These are phyloP conservation scores for Pseudogymnoascus sp. DNA, from an alignment of 2,329 filamentous ascomycete species.

Conservation along the genomic window DNA sequence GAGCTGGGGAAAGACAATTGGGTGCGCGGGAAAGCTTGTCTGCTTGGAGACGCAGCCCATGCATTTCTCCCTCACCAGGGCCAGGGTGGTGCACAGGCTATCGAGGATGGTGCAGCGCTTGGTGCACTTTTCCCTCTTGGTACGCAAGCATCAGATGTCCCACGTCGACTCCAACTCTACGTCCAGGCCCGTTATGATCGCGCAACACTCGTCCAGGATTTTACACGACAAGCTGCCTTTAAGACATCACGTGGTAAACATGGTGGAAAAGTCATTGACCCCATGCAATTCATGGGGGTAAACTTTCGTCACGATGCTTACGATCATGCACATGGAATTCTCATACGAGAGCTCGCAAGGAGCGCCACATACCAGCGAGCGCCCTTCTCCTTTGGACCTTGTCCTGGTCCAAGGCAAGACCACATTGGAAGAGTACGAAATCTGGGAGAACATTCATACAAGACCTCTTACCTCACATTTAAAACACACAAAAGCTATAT, in stretches of 20 bases:
- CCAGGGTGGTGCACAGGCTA: slow-evolving; percentile 49
- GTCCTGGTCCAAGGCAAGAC: slow-evolving; percentile 18
- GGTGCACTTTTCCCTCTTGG: slow-evolving; percentile 27
- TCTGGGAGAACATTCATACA: slow-evolving; percentile 20
- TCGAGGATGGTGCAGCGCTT: slow-evolving; percentile 34
- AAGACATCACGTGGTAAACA: slow-evolving; percentile 13
- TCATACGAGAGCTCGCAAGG: slow-evolving; percentile 25
- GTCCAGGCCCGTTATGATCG: slow-evolving; percentile 28
- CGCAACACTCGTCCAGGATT: slow-evolving; percentile 35
- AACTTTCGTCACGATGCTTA: slow-evolving; percentile 46
- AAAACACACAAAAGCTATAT: slow-evolving; percentile 14
- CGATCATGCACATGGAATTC: slow-evolving; percentile 38
- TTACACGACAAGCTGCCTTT: slow-evolving; percentile 32
- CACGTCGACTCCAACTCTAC: slow-evolving; percentile 30
- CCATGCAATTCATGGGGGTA: slow-evolving; percentile 38
- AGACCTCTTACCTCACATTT: slow-evolving; percentile 29
- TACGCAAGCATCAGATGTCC: slow-evolving; percentile 27
- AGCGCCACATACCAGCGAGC: slow-evolving; percentile 32
- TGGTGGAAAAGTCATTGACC: slow-evolving; percentile 22
- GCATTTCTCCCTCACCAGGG: slow-evolving; percentile 63
- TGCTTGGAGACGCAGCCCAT: slow-evolving; percentile 61
- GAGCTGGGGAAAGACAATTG: not conserved
- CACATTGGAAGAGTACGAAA: not conserved
- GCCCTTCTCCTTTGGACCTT: slow-evolving; percentile 32
- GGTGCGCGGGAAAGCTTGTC: slow-evolving; percentile 36